Base-by-base conservation (phyloP, 139 green algal species). In the Coelastrella sp. region DNA sequence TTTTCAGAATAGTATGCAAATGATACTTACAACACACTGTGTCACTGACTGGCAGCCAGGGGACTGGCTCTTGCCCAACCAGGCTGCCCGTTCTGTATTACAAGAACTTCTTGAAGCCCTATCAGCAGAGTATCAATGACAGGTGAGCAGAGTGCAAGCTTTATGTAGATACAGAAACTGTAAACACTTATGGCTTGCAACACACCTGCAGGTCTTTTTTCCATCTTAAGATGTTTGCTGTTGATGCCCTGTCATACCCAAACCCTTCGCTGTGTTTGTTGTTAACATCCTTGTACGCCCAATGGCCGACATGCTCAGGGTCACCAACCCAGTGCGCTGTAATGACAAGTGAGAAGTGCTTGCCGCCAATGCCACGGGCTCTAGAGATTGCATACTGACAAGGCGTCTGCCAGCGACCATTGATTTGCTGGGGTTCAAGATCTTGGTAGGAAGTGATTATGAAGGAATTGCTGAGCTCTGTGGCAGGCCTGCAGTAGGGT, bases 391-490 rank as follows among this genome's bases (percentile, higher is more conserved):
- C 82, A 37, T 83, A 87, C 71, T 87, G 30, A 41, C 82, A 87
- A 37, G 82, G 82, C 2, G 82, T 87, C 19, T 57, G 38, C 2
- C 15, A 32, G 4, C 3, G 60, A 9, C 82, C 82, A 3, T 62
- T 30, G 53, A 87, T 83, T 27, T n/a, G 75, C 27, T 81, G 69
- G 25, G 69, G 71, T 59, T 87, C 53, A 19, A 87, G 8, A 32
- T 87, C 82, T 34, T 87, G 69, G 8, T 77, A 50, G 1, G 43
- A 41, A 2, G 82, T 82, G 69, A 87, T 87, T 38, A 87, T 75
- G 71, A 87, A 82, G 9, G 43, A 74, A 53, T 87, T 87, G 53
- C 53, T 77, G 51, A 87, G 71, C 82, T 87, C 82, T 2, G 71
- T 15, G 8, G 82, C 25, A 2, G 35, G 3, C 37, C 81, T 78